phyloP scores from a whole-genome alignment of 192 early-diverging fungal genomes.

The Backusella parvicylindrica region DNA sequence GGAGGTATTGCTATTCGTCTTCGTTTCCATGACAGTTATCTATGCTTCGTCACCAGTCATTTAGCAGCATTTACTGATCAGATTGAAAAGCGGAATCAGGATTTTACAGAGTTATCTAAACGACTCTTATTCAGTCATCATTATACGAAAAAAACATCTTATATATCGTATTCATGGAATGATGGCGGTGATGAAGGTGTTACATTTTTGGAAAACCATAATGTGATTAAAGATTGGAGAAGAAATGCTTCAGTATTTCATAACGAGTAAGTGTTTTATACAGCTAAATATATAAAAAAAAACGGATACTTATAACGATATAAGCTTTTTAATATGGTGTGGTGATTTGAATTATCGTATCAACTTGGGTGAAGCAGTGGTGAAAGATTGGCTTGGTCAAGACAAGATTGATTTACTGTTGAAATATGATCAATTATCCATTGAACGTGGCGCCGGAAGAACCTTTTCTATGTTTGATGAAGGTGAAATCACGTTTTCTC shows the following conservation, averaged over 20 bases:
- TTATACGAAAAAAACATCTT: not conserved
- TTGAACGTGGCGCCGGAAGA: slow-evolving; percentile 58
- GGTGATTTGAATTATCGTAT: slow-evolving; percentile 97
- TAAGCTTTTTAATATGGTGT: slow-evolving; percentile 80
- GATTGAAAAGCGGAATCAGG: slow-evolving; percentile 84
- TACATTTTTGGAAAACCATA: slow-evolving; percentile 12
- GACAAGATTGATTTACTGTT: slow-evolving; percentile 63
- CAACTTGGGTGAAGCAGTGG: slow-evolving; percentile 54
- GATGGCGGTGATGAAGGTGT: slow-evolving; percentile 36
- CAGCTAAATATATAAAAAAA: not conserved
- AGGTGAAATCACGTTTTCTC: slow-evolving; percentile 69
- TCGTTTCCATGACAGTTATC: slow-evolving; percentile 69
- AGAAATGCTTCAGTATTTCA: slow-evolving; percentile 59
- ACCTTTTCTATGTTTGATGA: slow-evolving; percentile 88
- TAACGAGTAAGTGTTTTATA: slow-evolving; percentile 51
- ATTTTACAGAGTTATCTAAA: slow-evolving; percentile 82
- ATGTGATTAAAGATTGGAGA: slow-evolving; percentile 2
- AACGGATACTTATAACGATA: not conserved
- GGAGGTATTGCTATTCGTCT: slow-evolving; percentile 86
- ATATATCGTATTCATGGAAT: slow-evolving; percentile 27
- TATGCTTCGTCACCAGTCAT: slow-evolving; percentile 89
- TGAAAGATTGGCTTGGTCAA: slow-evolving; percentile 49
- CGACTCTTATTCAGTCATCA: slow-evolving; percentile 56
- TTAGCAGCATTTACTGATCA: slow-evolving; percentile 81
- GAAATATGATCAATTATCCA: slow-evolving; percentile 79